Evolutionary conservation across 2,329 filamentous ascomycete species (phyloP).

Genomic region (Claviceps citrina): DNA sequence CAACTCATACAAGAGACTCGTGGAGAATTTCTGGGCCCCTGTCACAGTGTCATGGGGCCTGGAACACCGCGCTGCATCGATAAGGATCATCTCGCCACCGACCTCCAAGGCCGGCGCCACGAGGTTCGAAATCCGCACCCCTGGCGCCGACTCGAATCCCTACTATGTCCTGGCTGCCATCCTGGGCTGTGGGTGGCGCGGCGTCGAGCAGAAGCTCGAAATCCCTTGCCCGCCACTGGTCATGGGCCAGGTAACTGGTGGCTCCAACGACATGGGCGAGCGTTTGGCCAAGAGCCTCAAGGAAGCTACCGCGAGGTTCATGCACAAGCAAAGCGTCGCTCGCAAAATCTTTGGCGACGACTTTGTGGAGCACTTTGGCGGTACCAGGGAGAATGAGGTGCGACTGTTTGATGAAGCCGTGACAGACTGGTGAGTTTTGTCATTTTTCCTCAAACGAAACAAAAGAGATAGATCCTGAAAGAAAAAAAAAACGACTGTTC

Average conservation of each 20-base stretch:
- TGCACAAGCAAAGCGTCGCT: constrained; percentile 66
- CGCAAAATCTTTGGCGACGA: constrained; percentile 84
- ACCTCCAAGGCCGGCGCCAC: constrained; percentile 74
- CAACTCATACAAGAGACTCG: constrained; percentile 94
- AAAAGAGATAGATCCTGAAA: no score
- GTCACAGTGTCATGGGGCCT: constrained; percentile 96
- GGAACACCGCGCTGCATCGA: constrained; percentile 83
- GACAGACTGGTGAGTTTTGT: constrained; percentile 69
- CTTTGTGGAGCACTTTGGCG: constrained; percentile 91
- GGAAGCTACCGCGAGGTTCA: constrained; percentile 71
- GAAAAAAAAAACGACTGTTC: no score
- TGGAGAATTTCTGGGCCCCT: constrained; percentile 98
- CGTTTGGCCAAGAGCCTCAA: constrained; percentile 71
- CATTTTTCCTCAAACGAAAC: no score
- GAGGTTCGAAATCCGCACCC: constrained; percentile 81
- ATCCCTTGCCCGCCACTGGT: constrained; percentile 71
- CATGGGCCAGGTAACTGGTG: constrained; percentile 69
- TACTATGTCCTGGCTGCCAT: constrained; percentile 77
- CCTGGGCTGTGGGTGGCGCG: constrained; percentile 75
- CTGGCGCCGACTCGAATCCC: constrained; percentile 86
- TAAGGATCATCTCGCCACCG: constrained; percentile 78
- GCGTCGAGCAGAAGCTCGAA: constrained; percentile 80
- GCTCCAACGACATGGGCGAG: constrained; percentile 52
- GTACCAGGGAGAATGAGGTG: constrained; percentile 83
- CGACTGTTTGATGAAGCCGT: constrained; percentile 88